These are phyloP conservation scores for Alternaria metachromatica DNA, from an alignment of 2,329 filamentous ascomycete species.

Conservation along the genomic window DNA sequence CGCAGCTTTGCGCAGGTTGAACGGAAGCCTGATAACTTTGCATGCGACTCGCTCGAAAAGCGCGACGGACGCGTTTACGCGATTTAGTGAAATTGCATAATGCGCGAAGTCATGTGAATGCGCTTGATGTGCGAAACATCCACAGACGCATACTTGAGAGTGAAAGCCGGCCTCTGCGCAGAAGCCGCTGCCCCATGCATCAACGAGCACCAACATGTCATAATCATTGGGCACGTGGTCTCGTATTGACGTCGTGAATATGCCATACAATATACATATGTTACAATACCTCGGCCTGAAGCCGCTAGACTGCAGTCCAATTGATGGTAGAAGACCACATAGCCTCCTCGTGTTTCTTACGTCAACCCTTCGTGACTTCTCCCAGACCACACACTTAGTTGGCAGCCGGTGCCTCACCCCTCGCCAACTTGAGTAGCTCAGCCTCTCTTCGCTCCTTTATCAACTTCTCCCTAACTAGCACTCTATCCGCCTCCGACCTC, in stretches of 20 bases:
- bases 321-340: neutral
- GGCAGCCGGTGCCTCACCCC: slow-evolving; percentile 37
- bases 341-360: neutral
- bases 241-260: neutral
- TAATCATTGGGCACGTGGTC: neutral
- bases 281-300: slow-evolving; percentile 5
- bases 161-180: neutral
- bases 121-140: neutral
- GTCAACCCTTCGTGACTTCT: neutral
- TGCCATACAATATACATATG: slow-evolving; percentile 9
- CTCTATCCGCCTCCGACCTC: slow-evolving; percentile 62
- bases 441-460: slow-evolving; percentile 68
- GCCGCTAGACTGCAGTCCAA: neutral
- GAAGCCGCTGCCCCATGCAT: neutral
- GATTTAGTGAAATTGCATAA: slow-evolving; percentile 1
- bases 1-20: neutral
- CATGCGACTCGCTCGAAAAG: neutral
- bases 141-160: neutral
- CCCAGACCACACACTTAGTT: slow-evolving; percentile 1
- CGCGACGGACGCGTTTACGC: neutral
- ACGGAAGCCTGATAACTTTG: neutral
- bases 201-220: neutral
- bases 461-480: slow-evolving; percentile 60
- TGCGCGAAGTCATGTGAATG: neutral
- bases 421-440: slow-evolving; percentile 63